Evolutionary conservation across 2,329 filamentous ascomycete genomes (phyloP), one percentile per base, ranked within the genome.

Genomic region (Colletotrichum endophyticum): DNA sequence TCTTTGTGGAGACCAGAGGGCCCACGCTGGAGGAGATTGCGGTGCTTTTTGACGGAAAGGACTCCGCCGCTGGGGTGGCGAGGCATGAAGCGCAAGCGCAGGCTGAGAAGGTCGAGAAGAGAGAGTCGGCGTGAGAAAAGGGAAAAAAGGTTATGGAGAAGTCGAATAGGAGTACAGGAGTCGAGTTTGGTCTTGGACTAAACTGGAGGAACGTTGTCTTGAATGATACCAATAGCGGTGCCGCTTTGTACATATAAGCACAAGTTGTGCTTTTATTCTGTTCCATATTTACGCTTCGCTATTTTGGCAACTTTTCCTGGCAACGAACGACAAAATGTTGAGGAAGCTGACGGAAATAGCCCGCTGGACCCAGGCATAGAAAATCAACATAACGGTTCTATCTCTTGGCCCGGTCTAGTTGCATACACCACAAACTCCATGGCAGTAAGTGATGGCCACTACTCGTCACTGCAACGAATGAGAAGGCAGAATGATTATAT

Each of bases 1-100:
- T 80, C 63, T 80, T 78, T 63, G 75, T 90, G 59, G 89, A 92
- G 81, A 91, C 89, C 8, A 86, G 85, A 66, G 89, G 89, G 8
- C 87, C 88, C 4, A 90, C 89, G 16, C 87, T 91, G 19, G 90
- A 91, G 80, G 89, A 91, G 79, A 79, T 81, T 63, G 44, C 73
- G 3, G 66, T 77, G 64, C 69, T 77, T 1, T 77, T 77, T 16
- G 76, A 77, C 22, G 73, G 73, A 1, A 66, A 73, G 5, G 64
- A 73, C 25, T 77, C 76, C 3, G 73, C 76, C 12, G 73, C 59
- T 9, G 76, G 53, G 7, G 63, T 73, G n/a, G 76, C 76, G 5
- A 63, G 44, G 12, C 64, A 59, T 5, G 72, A 72, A 4, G 76
- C 76, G 7, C 67, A 77, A 36, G 57, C 34, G 6, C 57, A 75